Conservation (phyloP, 202 grass and related monocot genomes). For the Brachypodium distachyon region DNA sequence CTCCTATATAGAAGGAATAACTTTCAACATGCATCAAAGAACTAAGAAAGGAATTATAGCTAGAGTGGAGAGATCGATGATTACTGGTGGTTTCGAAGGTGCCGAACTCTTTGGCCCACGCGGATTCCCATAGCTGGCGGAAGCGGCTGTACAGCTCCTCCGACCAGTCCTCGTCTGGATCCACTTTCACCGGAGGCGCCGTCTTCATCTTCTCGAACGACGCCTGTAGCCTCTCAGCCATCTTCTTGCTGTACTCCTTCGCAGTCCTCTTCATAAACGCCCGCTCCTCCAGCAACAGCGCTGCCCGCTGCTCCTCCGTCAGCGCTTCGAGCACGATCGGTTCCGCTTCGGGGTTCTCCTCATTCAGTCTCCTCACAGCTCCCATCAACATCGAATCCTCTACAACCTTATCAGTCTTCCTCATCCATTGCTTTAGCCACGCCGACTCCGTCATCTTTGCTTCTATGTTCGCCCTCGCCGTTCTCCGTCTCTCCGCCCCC, state of each 20-base stretch:
- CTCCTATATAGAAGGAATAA: no score
- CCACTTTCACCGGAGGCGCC: not conserved
- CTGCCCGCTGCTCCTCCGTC: not conserved
- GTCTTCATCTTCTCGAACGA: not conserved
- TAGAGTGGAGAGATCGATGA: not conserved
- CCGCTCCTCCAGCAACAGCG: not conserved
- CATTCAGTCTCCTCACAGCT: not conserved
- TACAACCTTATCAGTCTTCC: not conserved
- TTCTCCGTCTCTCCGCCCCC: not conserved
- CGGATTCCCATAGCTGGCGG: not conserved
- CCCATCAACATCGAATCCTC: not conserved
- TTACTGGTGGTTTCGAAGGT: not conserved
- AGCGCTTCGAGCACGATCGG: not conserved
- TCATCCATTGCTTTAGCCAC: not conserved
- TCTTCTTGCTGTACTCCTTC: not conserved
- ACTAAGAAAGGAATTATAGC: not conserved
- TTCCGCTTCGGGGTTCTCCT: not conserved
- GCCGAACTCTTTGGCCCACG: not conserved
- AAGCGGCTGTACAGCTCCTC: not conserved
- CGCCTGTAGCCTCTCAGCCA: not conserved
- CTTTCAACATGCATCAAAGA: no score
- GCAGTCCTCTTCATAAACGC: not conserved
- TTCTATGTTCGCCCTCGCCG: not conserved
- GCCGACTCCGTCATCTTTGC: not conserved
- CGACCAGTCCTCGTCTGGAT: not conserved